Evolutionary conservation across 176 grass and related monocot genomes (phyloP), one percentile per base, ranked within the genome.

Genomic region (Coix lacrymajobi): DNA sequence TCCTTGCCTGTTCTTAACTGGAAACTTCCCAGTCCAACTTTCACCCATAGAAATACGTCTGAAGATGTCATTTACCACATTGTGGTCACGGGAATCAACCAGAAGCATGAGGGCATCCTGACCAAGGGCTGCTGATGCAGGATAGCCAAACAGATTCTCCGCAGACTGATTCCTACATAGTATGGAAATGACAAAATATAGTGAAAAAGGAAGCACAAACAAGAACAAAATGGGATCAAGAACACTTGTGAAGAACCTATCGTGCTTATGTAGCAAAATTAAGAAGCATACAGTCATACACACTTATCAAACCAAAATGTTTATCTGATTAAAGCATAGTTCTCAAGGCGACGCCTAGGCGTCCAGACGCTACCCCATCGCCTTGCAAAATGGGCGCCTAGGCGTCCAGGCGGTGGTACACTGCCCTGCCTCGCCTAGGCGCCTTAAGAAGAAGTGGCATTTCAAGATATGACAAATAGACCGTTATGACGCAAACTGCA

Each of bases 11-110:
- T 92, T 94, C 65, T 92, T 94, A 54, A 96, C 89, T 56, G 93
- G 85, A 66, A 99, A 92, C 67, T 91, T 99, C 26, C 97, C 97
- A 2, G 89, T 91, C 97, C 97, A 99, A 80, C 87, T 96, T 84
- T 93, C 87, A 20, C 97, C 93, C 80, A 80, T 83, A 34, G 74
- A 92, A 66, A 94, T 83, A 25, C 80, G 91, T 7, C 16, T 63
- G 69, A 99, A 77, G 46, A 99, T 96, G 38, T 85, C 81, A 57
- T 88, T 85, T 41, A 92, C 89, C 33, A 75, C 57, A 68, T 90
- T 76, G 57, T 75, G 63, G 46, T 96, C 82, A 38, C 37, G 38
- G 7, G 87, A 78, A 85, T 99, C 87, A 85, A 92, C 77, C 56
- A 99, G 87, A 69, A 94, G 85, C 80, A 76, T 79, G 17, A 94